phyloP scores from a whole-genome alignment of 805 yeast species.

The Yarrowia divulgata region DNA sequence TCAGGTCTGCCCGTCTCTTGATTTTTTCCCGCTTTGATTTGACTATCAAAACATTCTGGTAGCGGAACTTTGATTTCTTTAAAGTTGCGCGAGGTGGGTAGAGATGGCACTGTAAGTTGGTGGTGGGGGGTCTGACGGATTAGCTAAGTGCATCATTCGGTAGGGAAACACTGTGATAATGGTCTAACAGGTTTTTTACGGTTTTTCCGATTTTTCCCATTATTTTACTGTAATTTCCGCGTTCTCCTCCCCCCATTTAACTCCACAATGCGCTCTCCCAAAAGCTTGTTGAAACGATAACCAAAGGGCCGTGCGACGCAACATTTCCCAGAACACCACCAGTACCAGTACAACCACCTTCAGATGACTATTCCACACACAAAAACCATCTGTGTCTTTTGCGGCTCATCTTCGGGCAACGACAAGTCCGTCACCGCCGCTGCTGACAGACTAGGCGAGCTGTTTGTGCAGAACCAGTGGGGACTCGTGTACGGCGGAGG shows the following conservation, averaged over 20 bases:
- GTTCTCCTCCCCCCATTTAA: not conserved
- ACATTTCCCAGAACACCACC: not conserved
- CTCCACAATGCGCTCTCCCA: not conserved
- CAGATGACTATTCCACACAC: slow-evolving; percentile 17
- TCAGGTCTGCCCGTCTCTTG: not conserved
- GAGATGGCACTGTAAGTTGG: not conserved
- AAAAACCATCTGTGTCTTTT: slow-evolving; percentile 76
- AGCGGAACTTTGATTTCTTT: slow-evolving; percentile 11
- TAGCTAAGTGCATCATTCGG: too few relatives aligned
- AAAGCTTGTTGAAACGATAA: not conserved
- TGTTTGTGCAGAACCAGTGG: slow-evolving; percentile 66
- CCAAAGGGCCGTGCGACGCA: slow-evolving; percentile 1
- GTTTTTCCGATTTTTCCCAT: not conserved
- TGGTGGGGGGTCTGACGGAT: too few relatives aligned
- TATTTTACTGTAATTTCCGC: not conserved
- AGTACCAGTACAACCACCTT: not conserved
- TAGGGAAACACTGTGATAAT: too few relatives aligned
- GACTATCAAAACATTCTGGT: not conserved
- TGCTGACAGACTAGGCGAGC: slow-evolving; percentile 67
- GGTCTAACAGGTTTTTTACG: too few relatives aligned
- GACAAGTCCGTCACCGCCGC: slow-evolving; percentile 57
- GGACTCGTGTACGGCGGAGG: slow-evolving; percentile 92
- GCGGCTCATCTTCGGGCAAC: slow-evolving; percentile 82
- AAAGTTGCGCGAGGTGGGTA: not conserved
- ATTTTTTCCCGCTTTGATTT: not conserved